Conservation (phyloP, 140 eudicot genomes). For the Senecio squalidus region DNA sequence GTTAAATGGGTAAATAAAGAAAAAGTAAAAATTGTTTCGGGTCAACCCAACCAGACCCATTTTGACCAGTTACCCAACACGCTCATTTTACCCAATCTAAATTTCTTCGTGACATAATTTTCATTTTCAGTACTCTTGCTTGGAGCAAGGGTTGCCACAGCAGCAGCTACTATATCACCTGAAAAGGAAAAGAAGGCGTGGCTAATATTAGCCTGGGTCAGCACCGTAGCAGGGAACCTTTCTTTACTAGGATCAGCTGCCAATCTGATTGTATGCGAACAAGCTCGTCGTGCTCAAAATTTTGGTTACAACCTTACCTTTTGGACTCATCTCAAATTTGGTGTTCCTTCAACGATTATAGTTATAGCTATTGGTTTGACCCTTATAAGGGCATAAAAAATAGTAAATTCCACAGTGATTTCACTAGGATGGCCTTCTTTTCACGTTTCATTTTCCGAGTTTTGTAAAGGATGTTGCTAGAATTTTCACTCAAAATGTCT, state of each 20-base stretch:
- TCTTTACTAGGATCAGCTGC: constrained; percentile 93
- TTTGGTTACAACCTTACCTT: constrained; percentile 77
- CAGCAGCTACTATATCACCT: constrained; percentile 78
- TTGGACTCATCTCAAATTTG: constrained; percentile 79
- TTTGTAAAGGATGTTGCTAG: constrained; percentile 7
- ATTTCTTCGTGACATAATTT: neutral
- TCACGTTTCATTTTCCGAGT: neutral
- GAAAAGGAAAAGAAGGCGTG: constrained; percentile 79
- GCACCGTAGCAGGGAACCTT: constrained; percentile 96
- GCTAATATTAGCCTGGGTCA: constrained; percentile 94
- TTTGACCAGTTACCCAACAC: neutral
- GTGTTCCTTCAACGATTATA: constrained; percentile 65
- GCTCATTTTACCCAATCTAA: neutral
- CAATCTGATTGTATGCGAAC: constrained; percentile 92
- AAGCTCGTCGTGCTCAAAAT: constrained; percentile 78
- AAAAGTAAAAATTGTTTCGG: neutral
- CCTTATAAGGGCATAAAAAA: constrained; percentile 48
- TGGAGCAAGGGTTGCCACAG: constrained; percentile 82
- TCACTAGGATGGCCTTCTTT: neutral
- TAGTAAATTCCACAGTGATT: neutral
- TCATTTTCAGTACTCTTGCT: constrained; percentile 68
- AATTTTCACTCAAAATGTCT: neutral
- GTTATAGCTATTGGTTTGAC: constrained; percentile 79
- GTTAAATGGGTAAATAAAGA: neutral
- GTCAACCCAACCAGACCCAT: neutral